Evolutionary conservation across 2,329 filamentous ascomycete species (phyloP), one percentile per base, ranked within the genome.

Genomic region (Phyllosticta citriasiana): DNA sequence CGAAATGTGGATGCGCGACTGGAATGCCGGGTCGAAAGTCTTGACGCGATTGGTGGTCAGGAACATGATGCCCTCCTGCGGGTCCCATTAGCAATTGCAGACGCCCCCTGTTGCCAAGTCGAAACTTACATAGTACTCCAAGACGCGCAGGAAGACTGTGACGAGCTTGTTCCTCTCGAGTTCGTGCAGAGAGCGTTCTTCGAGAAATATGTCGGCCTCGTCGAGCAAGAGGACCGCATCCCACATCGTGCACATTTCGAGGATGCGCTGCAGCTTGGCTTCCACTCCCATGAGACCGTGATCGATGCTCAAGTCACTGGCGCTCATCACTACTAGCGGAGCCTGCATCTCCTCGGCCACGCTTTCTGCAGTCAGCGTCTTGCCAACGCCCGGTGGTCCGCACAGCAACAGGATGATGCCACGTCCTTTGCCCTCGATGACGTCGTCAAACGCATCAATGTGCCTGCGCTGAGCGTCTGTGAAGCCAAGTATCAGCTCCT

Each of bases 381-480:
- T 83, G 14, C 80, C 81, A 1, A 81, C 78, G 2, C 81, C 81
- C 0, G 80, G 80, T 0, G 77, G 77, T 1, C 80, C 80, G 53
- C 72, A 75, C 2, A 83, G 73, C 3, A 82, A 72, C 61, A 82
- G 71, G 60, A 82, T 80, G 59, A 82, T 75, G 9, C 80, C 80
- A 16, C 74, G 73, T 12, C 80, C 81, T 65, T 83, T 83, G 30
- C 79, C 80, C 27, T 77, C 72, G 26, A 81, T 77, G 24, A 81
- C 70, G 64, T 81, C 79, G 65, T 81, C 78, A 64, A 80, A 79
- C 9, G 30, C 30, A 19, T 60, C 53, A 14, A 56, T 56, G 59
- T 67, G 66, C 61, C 67, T 66, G 9, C 64, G 64, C 55, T 72
- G 69, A 3, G 67, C 68, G 53, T 71, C 64, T 0, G 69, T 69